A percentile compares a stretch with the other conserved stretches of the same genome.
phyloP scores from a whole-genome alignment of 176 grass and related monocot genomes.

The Luzula sylvatica region DNA sequence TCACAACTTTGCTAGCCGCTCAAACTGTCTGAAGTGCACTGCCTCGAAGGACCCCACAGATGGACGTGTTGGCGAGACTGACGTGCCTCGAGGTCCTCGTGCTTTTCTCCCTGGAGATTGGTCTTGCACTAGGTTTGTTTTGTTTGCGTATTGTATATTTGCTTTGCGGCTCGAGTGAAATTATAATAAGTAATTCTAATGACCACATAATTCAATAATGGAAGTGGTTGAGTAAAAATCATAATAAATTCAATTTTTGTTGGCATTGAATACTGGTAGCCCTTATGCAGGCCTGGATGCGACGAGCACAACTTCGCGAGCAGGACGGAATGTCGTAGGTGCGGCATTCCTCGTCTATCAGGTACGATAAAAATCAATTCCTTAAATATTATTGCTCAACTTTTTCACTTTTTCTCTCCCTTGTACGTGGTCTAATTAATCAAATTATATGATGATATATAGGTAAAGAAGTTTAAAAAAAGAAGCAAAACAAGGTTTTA shows the following conservation, averaged over 20 bases:
- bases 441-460: background rate
- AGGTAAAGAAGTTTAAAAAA: constrained; percentile 21
- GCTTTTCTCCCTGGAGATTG: constrained; percentile 51
- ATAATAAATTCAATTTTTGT: too few relatives aligned
- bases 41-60: constrained; percentile 45
- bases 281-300: constrained; percentile 66
- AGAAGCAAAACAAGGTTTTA: background rate
- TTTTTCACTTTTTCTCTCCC: background rate
- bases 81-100: background rate
- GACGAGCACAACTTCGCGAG: constrained; percentile 94
- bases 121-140: constrained; percentile 71
- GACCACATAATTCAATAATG: background rate
- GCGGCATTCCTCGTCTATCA: constrained; percentile 56
- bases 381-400: background rate
- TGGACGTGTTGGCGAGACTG: constrained; percentile 23
- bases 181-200: background rate
- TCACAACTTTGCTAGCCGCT: constrained; percentile 91
- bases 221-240: too few relatives aligned
- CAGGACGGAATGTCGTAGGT: constrained; percentile 71
- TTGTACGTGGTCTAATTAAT: background rate
- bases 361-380: constrained; percentile 20
- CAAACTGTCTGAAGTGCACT: constrained; percentile 74
- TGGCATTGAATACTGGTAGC: too few relatives aligned
- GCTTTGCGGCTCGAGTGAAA: background rate
- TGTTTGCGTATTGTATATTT: background rate